phyloP scores from a whole-genome alignment of 805 yeast species.

The Wickerhamomyces pijperi region DNA sequence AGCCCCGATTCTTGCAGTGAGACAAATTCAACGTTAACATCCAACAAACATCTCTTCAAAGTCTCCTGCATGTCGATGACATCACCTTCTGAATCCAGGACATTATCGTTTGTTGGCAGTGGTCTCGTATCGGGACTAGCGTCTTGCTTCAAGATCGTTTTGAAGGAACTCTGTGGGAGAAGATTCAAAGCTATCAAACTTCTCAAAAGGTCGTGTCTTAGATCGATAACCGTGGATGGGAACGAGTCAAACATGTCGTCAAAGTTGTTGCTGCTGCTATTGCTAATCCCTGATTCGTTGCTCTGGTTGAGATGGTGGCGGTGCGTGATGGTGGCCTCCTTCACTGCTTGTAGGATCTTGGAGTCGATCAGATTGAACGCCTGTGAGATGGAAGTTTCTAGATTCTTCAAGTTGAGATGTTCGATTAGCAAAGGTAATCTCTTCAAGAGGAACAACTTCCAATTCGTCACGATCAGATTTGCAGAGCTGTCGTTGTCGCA shows the following conservation, averaged over 20 bases:
- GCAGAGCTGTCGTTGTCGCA: too few species aligned
- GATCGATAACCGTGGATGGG: slow-evolving; percentile 33
- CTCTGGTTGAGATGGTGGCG: slow-evolving; percentile 4
- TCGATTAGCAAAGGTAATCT: slow-evolving; percentile 34
- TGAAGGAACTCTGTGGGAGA: slow-evolving; percentile 23
- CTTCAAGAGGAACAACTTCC: slow-evolving; percentile 35
- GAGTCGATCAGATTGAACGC: slow-evolving; percentile 24
- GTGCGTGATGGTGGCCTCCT: slow-evolving; percentile 9
- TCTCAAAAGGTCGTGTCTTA: slow-evolving; percentile 40
- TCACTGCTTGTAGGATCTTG: slow-evolving; percentile 20
- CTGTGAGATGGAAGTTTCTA: slow-evolving; percentile 17
- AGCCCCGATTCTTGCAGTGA: slow-evolving; percentile 43
- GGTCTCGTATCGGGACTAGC: slow-evolving; percentile 25
- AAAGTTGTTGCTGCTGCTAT: slow-evolving; percentile 5
- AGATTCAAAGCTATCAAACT: slow-evolving; percentile 30
- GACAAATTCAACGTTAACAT: slow-evolving; percentile 35
- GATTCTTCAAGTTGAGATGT: slow-evolving; percentile 19
- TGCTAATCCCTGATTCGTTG: background rate
- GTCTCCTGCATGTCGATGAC: slow-evolving; percentile 20
- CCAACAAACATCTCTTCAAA: slow-evolving; percentile 20
- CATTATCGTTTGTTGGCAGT: slow-evolving; percentile 22
- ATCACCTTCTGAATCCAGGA: slow-evolving; percentile 22
- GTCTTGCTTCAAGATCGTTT: slow-evolving; percentile 26
- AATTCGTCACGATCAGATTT: slow-evolving; percentile 26
- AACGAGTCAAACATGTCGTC: slow-evolving; percentile 44